These are phyloP conservation scores for Phyllosticta capitalensis DNA, from an alignment of 2,329 filamentous ascomycete genomes.

Conservation along the genomic window DNA sequence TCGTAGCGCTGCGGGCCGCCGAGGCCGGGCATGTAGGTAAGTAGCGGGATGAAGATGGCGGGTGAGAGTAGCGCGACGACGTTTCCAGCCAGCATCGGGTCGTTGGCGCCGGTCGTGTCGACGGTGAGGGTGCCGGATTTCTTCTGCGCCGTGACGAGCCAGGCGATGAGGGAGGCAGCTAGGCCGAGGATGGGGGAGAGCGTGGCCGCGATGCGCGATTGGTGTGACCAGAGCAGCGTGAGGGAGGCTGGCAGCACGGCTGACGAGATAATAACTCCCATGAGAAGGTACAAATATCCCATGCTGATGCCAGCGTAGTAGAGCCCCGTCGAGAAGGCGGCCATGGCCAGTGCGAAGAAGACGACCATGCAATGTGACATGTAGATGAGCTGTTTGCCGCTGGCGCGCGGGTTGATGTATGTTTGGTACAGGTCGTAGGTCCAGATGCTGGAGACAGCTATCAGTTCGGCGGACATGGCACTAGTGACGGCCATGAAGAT, in stretches of 20 bases:
- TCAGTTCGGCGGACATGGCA: conserved; percentile 36
- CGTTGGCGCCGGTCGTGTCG: conserved; percentile 67
- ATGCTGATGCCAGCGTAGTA: conserved; percentile 53
- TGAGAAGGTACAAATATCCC: conserved; percentile 82
- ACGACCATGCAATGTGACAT: conserved; percentile 68
- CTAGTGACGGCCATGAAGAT: conserved; percentile 42
- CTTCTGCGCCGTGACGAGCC: conserved; percentile 67
- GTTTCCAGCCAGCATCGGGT: conserved; percentile 78
- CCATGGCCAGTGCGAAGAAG: conserved; percentile 68
- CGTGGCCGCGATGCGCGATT: conserved; percentile 66
- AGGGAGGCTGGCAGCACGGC: conserved; percentile 76
- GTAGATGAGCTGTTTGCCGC: conserved; percentile 66
- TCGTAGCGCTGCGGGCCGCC: conserved; percentile 60
- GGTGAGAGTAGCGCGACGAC: conserved; percentile 74
- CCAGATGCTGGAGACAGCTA: conserved; percentile 71
- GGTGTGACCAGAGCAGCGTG: conserved; percentile 70
- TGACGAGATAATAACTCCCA: conserved; percentile 83
- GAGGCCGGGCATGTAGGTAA: conserved; percentile 60
- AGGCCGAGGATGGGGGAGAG: conserved; percentile 62
- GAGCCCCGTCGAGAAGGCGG: conserved; percentile 66
- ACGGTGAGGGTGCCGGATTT: conserved; percentile 62
- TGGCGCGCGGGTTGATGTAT: conserved; percentile 71
- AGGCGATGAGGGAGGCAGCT: conserved; percentile 58
- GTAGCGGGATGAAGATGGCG: conserved; percentile 60
- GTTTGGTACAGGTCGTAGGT: conserved; percentile 86